Evolutionary conservation across 106 monocot genomes (phyloP).

Genomic region (Dioscorea zingiberensis): DNA sequence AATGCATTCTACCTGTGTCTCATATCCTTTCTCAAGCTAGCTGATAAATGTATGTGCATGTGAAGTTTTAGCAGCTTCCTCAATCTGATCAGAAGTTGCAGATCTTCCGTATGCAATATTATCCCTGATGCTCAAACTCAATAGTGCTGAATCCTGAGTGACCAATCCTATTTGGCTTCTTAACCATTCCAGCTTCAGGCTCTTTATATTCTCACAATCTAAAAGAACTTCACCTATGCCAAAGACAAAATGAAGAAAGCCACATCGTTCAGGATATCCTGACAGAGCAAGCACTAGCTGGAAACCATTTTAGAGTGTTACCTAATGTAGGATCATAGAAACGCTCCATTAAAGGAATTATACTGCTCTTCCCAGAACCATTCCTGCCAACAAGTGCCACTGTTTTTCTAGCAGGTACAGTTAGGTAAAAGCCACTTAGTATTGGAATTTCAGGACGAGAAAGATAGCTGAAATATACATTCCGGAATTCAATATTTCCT

Average conservation of each 20-base stretch:
- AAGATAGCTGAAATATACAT: constrained; percentile 97
- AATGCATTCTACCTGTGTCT: constrained; percentile 54
- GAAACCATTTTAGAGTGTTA: constrained; percentile 10
- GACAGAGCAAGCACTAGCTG: too few species aligned
- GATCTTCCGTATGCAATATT: constrained; percentile 95
- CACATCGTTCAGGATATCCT: too few species aligned
- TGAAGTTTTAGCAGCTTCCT: constrained; percentile 96
- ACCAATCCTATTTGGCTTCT: constrained; percentile 99
- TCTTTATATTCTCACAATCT: constrained; percentile 98
- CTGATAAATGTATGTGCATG: constrained; percentile 93
- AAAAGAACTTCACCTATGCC: constrained; percentile 86
- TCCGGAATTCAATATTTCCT: constrained; percentile 95
- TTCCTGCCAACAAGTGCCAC: constrained; percentile 99
- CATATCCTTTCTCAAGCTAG: constrained; percentile 82
- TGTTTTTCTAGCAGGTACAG: constrained; percentile 96
- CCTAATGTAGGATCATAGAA: constrained; percentile 99
- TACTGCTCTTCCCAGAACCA: constrained; percentile 99
- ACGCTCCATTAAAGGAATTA: constrained; percentile 99
- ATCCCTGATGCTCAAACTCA: constrained; percentile 86
- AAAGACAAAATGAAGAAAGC: not conserved
- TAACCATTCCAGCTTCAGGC: constrained; percentile 87
- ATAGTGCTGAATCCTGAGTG: constrained; percentile 88
- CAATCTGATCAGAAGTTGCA: constrained; percentile 84
- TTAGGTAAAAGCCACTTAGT: constrained; percentile 92
- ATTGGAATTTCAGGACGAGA: constrained; percentile 99